Evolutionary conservation across 2,329 filamentous ascomycete species (phyloP).

Genomic region (Talaromyces funiculosus): DNA sequence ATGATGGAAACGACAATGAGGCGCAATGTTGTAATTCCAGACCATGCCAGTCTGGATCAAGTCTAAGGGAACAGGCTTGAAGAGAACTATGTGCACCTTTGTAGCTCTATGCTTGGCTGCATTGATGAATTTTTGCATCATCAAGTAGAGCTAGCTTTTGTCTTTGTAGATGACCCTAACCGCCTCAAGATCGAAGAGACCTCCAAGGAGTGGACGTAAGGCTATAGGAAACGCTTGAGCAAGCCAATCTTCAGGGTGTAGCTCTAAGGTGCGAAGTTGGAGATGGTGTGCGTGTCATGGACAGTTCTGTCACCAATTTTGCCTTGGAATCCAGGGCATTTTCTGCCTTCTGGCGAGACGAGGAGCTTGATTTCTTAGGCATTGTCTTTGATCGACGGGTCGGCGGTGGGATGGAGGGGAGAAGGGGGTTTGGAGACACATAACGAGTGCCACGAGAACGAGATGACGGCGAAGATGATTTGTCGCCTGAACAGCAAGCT

Average conservation of each 20-base stretch:
- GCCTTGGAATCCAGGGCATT: neutral
- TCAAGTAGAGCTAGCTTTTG: neutral
- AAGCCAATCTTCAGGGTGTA: neutral
- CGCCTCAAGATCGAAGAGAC: neutral
- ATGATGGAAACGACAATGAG: constrained; percentile 10
- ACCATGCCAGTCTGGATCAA: neutral
- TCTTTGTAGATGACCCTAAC: neutral
- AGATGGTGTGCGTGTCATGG: too few species aligned
- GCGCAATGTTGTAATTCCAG: constrained; percentile 1
- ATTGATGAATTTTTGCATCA: neutral
- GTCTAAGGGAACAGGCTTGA: neutral
- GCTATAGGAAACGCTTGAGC: neutral
- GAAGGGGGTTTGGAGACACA: neutral
- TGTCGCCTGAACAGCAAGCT: neutral
- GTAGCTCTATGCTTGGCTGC: neutral
- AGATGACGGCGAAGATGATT: neutral
- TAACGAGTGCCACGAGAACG: neutral
- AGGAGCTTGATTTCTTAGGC: neutral
- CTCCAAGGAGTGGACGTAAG: neutral
- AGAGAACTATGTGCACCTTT: neutral
- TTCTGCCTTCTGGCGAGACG: neutral
- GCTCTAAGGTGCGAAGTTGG: neutral
- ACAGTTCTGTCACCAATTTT: too few species aligned
- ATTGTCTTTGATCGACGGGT: neutral
- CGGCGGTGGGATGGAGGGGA: neutral